Base-by-base conservation (phyloP, 2,329 filamentous ascomycete genomes). In the Cordyceps farinosa region DNA sequence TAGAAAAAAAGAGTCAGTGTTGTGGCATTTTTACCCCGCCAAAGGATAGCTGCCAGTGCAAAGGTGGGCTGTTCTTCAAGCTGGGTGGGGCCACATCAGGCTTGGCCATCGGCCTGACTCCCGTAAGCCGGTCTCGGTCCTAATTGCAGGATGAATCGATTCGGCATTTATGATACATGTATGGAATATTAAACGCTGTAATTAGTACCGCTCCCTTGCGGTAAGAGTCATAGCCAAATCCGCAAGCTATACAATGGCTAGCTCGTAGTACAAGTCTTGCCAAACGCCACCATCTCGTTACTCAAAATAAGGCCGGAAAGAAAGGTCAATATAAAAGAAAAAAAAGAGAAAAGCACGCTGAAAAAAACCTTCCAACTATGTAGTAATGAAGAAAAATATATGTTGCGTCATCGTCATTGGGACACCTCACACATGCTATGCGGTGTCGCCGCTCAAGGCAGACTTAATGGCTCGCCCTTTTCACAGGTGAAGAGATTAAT, bases 401-500 rank as follows among this genome's bases (percentile, higher is more conserved):
- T 29, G 42, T 15, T 34, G 15, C n/a, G 48, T 5, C 34, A 13
- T 36, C 8, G 9, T 17, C 34, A 15, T 47, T 22, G 27, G 6
- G 22, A 9, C 38, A n/a, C 47, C 45, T 42, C 22, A 30, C 47
- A 22, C 10, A 36, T 15, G 22, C 34, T 44, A 10, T 27, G 27
- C 30, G 10, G 27, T 36, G 15, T 15, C 17, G 38, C 15, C 27
- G 13, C 47, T 44, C 34, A 60, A 11, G 57, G 32, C 34, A 51
- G 34, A 42, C 27, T n/a, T 30, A 61, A 30, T 15, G 59, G 50
- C 34, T 79, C 77, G 29, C 76, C 70, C 69, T 82, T 81, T 65
- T 86, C 84, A 75, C 90, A 92, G 38, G 86, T 87, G 71, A 94
- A 96, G 34, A 98, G 82, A 74, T 96, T 97, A 71, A 99, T 88